These are phyloP conservation scores for Neopestalotiopsis sp. DNA, from an alignment of 2,329 filamentous ascomycete species.

Conservation along the genomic window DNA sequence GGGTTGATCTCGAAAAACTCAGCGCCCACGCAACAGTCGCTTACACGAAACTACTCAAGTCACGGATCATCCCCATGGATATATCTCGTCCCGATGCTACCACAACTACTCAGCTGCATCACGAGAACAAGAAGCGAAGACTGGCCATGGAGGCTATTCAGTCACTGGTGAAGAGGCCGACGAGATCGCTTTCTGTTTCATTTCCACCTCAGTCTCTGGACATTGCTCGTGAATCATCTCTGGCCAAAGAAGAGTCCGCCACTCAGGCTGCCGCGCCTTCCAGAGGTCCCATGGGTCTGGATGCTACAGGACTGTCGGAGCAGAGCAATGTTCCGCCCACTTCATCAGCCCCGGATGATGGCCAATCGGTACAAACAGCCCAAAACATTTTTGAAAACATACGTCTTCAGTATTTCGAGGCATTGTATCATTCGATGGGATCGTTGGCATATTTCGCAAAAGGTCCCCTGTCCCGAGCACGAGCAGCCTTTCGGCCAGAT, in stretches of 20 bases:
- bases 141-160: slow-evolving; percentile 69
- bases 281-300: no score
- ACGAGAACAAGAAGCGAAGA: slow-evolving; percentile 59
- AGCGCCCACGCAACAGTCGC: slow-evolving; percentile 54
- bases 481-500: slow-evolving; percentile 71
- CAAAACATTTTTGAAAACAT: slow-evolving; percentile 63
- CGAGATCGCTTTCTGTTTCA: slow-evolving; percentile 50
- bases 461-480: slow-evolving; percentile 76
- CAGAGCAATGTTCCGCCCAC: neutral
- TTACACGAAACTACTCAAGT: slow-evolving; percentile 39
- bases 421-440: slow-evolving; percentile 70
- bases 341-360: slow-evolving; percentile 26
- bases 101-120: slow-evolving; percentile 53
- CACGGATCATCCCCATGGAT: slow-evolving; percentile 34
- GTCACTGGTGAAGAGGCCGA: slow-evolving; percentile 61
- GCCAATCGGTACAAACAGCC: slow-evolving; percentile 43
- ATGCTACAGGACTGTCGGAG: neutral
- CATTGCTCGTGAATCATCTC: slow-evolving; percentile 22
- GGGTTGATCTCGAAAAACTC: slow-evolving; percentile 67
- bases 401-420: slow-evolving; percentile 63
- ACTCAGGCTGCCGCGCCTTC: slow-evolving; percentile 18
- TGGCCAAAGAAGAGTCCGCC: slow-evolving; percentile 18
- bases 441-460: slow-evolving; percentile 86
- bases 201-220: slow-evolving; percentile 27
- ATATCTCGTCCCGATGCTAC: slow-evolving; percentile 30